Evolutionary conservation across 2,329 filamentous ascomycete genomes (phyloP).

Genomic region (Calonectria hawksworthii): DNA sequence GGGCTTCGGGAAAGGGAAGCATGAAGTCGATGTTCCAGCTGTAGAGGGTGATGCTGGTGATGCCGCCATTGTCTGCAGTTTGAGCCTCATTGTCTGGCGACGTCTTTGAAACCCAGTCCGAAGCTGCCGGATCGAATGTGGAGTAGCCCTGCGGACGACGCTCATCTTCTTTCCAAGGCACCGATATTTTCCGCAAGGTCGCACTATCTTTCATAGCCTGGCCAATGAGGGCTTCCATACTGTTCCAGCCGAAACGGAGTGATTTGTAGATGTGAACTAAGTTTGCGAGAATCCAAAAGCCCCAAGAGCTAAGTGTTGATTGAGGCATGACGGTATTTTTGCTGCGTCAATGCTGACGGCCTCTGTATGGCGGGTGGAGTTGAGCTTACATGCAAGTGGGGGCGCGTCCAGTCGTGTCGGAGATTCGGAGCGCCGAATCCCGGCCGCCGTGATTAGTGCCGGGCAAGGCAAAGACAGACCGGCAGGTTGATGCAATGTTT

Average conservation of each 20-base stretch:
- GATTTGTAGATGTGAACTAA: constrained; percentile 27
- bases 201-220: constrained; percentile 33
- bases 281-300: constrained; percentile 23
- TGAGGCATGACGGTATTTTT: constrained; percentile 12
- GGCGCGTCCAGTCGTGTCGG: too few species aligned
- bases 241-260: constrained; percentile 26
- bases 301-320: constrained; percentile 8
- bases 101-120: constrained; percentile 26
- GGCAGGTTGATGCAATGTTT: too few species aligned
- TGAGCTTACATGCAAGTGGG: not conserved
- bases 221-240: constrained; percentile 30
- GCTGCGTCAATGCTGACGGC: not conserved
- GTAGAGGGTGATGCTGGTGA: constrained; percentile 47
- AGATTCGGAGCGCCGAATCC: constrained; percentile 1
- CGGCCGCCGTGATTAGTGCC: not conserved
- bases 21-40: constrained; percentile 57
- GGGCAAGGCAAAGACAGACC: too few species aligned
- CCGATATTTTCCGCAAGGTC: constrained; percentile 25
- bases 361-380: not conserved
- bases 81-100: constrained; percentile 5
- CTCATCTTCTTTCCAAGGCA: constrained; percentile 31
- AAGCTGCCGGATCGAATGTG: constrained; percentile 26
- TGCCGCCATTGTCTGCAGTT: constrained; percentile 1
- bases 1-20: constrained; percentile 46
- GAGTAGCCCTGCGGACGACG: constrained; percentile 28